Evolutionary conservation across 2,329 filamentous ascomycete species (phyloP).

Genomic region (Ascochyta fabae): DNA sequence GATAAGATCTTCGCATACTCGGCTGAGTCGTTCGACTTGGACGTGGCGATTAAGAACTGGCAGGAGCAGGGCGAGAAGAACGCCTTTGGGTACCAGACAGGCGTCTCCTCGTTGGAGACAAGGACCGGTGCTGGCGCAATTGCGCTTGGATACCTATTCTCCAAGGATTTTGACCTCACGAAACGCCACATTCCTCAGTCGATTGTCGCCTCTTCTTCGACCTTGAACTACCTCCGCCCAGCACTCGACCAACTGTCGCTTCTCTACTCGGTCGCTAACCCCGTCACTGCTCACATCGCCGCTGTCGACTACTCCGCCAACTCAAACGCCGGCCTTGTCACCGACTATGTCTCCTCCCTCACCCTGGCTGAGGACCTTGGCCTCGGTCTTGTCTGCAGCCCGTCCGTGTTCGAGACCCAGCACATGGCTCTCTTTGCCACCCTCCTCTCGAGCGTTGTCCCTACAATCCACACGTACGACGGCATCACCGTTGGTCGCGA

Average conservation of each 20-base stretch:
- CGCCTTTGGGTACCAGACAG: conserved; percentile 79
- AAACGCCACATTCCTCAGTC: conserved; percentile 93
- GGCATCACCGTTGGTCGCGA: conserved; percentile 83
- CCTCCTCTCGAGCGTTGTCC: conserved; percentile 75
- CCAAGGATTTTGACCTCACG: conserved; percentile 89
- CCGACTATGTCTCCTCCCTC: conserved; percentile 84
- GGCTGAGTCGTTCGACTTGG: conserved; percentile 89
- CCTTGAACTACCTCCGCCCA: conserved; percentile 78
- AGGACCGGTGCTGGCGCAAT: conserved; percentile 87
- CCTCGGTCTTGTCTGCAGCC: conserved; percentile 82
- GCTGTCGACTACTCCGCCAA: conserved; percentile 81
- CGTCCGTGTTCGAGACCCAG: conserved; percentile 88
- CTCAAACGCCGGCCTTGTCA: conserved; percentile 73
- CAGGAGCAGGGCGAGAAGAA: conserved; percentile 73
- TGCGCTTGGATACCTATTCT: conserved; percentile 96
- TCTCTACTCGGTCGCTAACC: conserved; percentile 89
- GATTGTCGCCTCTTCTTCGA: conserved; percentile 84
- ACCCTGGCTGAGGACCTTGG: conserved; percentile 88
- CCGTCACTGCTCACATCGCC: conserved; percentile 89
- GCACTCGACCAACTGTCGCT: conserved; percentile 90
- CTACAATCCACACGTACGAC: conserved; percentile 89
- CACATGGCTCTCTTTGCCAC: conserved; percentile 94
- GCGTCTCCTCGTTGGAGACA: conserved; percentile 82
- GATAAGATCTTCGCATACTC: conserved; percentile 99
- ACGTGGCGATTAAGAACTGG: conserved; percentile 83